A percentile compares a stretch with the other conserved stretches of the same genome.
These are phyloP conservation scores for Diphasiastrum complanatum DNA, from an alignment of 83 land plant genomes.

Conservation along the genomic window DNA sequence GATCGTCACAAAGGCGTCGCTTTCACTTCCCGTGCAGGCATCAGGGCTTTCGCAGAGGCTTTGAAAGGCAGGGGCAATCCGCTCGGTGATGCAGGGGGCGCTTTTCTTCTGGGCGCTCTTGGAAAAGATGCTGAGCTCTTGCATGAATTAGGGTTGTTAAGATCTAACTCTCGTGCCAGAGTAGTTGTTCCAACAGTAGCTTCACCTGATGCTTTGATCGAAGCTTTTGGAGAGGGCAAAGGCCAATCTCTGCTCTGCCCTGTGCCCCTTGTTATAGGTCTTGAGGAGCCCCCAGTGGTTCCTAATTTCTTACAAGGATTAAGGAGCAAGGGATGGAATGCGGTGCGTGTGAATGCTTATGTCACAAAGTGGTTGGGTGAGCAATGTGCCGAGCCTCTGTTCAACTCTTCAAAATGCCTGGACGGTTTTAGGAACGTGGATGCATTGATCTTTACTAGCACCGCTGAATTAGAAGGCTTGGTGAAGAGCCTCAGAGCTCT, in stretches of 20 bases:
- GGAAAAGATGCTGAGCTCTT: constrained; percentile 56
- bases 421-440: constrained; percentile 20
- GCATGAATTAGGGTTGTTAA: constrained; percentile 26
- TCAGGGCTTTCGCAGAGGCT: constrained; percentile 36
- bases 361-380: constrained; percentile 62
- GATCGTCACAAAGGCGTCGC: constrained; percentile 46
- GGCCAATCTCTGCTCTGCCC: constrained; percentile 56
- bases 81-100: constrained; percentile 17
- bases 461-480: constrained; percentile 67
- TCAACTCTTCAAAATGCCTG: neutral
- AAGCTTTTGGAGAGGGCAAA: constrained; percentile 41
- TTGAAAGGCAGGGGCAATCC: constrained; percentile 6
- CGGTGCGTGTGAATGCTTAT: constrained; percentile 46
- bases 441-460: constrained; percentile 66
- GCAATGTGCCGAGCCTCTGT: constrained; percentile 30
- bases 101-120: constrained; percentile 49
- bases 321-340: constrained; percentile 42
- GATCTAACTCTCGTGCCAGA: constrained; percentile 16
- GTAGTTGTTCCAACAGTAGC: constrained; percentile 47
- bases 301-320: constrained; percentile 47
- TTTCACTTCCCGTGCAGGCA: constrained; percentile 66
- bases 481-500: constrained; percentile 42
- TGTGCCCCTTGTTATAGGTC: constrained; percentile 49
- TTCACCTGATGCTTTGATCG: constrained; percentile 46
- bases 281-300: constrained; percentile 64